Conservation (phyloP, 306 rosid genomes). For the Dalbergia cultrata region DNA sequence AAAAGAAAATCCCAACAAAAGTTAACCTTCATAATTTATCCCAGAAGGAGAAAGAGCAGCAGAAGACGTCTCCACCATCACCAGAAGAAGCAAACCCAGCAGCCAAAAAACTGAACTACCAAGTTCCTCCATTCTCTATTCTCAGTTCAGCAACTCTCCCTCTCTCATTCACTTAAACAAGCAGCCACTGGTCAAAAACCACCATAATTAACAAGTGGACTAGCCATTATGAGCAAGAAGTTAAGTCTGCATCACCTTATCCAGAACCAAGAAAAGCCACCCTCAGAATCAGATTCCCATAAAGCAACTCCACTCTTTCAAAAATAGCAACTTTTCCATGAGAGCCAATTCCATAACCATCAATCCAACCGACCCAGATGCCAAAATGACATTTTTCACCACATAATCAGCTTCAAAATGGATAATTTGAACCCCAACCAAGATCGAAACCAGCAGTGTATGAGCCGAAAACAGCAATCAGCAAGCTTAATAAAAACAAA, state of each 20-base stretch:
- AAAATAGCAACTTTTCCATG: slow-evolving; percentile 44
- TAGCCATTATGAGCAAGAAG: slow-evolving; percentile 56
- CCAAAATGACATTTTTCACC: slow-evolving; percentile 49
- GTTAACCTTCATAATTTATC: slow-evolving; percentile 91
- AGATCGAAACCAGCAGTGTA: slow-evolving; percentile 28
- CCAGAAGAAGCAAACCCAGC: slow-evolving; percentile 64
- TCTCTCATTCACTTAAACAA: slow-evolving; percentile 42
- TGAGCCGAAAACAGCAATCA: slow-evolving; percentile 51
- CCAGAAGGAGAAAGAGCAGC: slow-evolving; percentile 97
- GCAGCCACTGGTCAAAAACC: slow-evolving; percentile 50
- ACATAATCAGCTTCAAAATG: slow-evolving; percentile 44
- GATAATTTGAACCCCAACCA: slow-evolving; percentile 60
- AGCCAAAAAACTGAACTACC: slow-evolving; percentile 56
- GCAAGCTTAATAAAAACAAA: neutral
- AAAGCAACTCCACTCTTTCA: slow-evolving; percentile 45
- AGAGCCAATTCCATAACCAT: slow-evolving; percentile 43
- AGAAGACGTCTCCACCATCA: slow-evolving; percentile 64
- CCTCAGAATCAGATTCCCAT: slow-evolving; percentile 59
- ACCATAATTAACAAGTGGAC: slow-evolving; percentile 52
- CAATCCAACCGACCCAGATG: slow-evolving; percentile 56
- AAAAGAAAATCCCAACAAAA: neutral
- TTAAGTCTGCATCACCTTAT: slow-evolving; percentile 55
- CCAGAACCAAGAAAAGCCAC: slow-evolving; percentile 44
- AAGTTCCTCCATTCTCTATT: slow-evolving; percentile 61
- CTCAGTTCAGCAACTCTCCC: slow-evolving; percentile 43